These are phyloP conservation scores for Paracorniculantispora psalliotae DNA, from an alignment of 2,329 filamentous ascomycete species.

Conservation along the genomic window DNA sequence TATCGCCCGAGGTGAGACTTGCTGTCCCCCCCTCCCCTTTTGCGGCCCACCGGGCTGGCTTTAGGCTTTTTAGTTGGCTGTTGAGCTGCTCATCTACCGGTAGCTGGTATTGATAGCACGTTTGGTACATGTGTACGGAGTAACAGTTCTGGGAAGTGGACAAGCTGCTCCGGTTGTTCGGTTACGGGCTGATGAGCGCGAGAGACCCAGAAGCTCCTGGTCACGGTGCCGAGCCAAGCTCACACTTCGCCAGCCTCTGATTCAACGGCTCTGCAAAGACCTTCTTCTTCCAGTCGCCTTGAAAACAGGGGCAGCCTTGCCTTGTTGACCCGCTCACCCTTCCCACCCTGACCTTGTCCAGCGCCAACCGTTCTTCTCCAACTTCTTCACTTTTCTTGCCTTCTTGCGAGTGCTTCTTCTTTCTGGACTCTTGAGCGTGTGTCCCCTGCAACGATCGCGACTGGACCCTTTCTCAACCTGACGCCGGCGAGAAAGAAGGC, in stretches of 20 bases:
- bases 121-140: too few species aligned
- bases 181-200: neutral
- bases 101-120: neutral
- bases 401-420: neutral
- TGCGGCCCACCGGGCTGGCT: slow-evolving; percentile 5
- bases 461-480: neutral
- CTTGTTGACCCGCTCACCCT: slow-evolving; percentile 10
- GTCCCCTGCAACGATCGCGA: neutral
- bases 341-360: slow-evolving; percentile 12
- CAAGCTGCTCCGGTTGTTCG: neutral
- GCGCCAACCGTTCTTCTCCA: slow-evolving; percentile 8
- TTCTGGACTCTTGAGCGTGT: neutral
- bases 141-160: neutral
- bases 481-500: neutral
- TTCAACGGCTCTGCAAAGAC: slow-evolving; percentile 8
- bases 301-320: slow-evolving; percentile 12
- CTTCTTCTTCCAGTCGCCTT: too few species aligned
- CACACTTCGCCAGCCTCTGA: neutral
- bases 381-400: slow-evolving; percentile 1
- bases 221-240: neutral
- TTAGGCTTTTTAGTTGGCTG: neutral
- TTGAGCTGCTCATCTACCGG: neutral
- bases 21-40: slow-evolving; percentile 1
- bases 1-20: slow-evolving; percentile 14
- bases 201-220: neutral